Conservation (phyloP, 2,329 filamentous ascomycete species). For the Nannizziopsis arthrosporioides region DNA sequence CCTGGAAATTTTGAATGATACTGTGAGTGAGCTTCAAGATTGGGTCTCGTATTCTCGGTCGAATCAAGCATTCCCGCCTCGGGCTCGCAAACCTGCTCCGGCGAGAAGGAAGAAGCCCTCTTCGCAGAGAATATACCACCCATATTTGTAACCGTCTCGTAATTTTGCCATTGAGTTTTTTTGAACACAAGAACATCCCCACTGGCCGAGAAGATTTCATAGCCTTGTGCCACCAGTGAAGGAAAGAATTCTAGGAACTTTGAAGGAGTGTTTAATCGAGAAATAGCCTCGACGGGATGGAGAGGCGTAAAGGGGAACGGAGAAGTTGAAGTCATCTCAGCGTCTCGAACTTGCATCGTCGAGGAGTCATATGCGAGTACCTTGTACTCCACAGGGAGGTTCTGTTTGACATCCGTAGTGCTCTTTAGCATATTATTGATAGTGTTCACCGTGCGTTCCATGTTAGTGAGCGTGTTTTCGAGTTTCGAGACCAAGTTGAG, state of each 20-base stretch:
- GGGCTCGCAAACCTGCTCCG: neutral
- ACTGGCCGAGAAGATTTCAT: conserved; percentile 33
- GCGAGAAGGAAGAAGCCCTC: neutral
- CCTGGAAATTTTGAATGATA: no score
- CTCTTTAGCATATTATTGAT: neutral
- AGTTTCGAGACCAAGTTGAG: neutral
- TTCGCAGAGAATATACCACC: neutral
- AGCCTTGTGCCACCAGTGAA: conserved; percentile 29
- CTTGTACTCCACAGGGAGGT: conserved; percentile 17
- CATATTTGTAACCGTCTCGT: neutral
- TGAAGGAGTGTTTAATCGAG: conserved; percentile 30
- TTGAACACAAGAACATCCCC: conserved; percentile 33
- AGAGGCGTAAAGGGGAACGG: conserved; percentile 17
- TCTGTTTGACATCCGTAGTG: neutral
- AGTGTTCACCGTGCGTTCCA: conserved; percentile 5
- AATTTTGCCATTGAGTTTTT: conserved; percentile 13
- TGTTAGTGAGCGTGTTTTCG: neutral
- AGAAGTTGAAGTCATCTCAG: conserved; percentile 25
- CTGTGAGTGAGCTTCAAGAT: no score
- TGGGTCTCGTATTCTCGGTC: conserved; percentile 8
- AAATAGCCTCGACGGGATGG: conserved; percentile 27
- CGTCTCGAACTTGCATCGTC: conserved; percentile 21
- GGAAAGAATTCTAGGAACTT: conserved; percentile 33
- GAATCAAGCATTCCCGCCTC: neutral
- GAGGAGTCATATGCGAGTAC: conserved; percentile 31